Conservation (phyloP, 805 yeast species). For the Henningerozyma blattae region DNA sequence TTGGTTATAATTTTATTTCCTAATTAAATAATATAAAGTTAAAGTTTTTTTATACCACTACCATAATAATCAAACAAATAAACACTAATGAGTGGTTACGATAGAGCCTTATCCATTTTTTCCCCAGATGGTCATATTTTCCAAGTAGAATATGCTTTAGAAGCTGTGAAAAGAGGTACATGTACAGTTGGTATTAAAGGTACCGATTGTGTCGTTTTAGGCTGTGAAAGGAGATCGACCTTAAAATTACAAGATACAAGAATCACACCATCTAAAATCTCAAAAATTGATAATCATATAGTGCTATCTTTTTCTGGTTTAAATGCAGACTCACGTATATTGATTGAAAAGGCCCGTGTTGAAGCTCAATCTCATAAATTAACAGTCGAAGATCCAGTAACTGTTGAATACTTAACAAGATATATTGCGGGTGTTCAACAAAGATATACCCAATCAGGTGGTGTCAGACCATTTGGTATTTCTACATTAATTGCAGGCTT, state of each 20-base stretch:
- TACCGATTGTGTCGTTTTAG: conserved; percentile 74
- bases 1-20: no score
- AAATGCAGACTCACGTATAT: conserved; percentile 94
- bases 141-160: conserved; percentile 96
- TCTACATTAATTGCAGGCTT: conserved; percentile 93
- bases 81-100: conserved; percentile 99
- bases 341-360: conserved; percentile 89
- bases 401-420: conserved; percentile 83
- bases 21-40: no score
- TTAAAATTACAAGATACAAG: conserved; percentile 92
- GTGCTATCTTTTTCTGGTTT: conserved; percentile 93
- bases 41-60: no score
- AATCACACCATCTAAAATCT: conserved; percentile 89
- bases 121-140: conserved; percentile 99
- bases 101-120: conserved; percentile 93
- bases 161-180: conserved; percentile 97
- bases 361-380: conserved; percentile 93
- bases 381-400: conserved; percentile 89
- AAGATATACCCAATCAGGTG: conserved; percentile 93
- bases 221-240: conserved; percentile 94
- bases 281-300: conserved; percentile 81
- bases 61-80: no score
- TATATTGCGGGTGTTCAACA: conserved; percentile 98
- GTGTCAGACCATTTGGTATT: conserved; percentile 96
- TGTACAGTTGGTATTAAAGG: conserved; percentile 98